A percentile compares a stretch with the other conserved stretches of the same genome.
Conservation (phyloP, 2,329 filamentous ascomycete genomes). For the Blastomyces parvus region DNA sequence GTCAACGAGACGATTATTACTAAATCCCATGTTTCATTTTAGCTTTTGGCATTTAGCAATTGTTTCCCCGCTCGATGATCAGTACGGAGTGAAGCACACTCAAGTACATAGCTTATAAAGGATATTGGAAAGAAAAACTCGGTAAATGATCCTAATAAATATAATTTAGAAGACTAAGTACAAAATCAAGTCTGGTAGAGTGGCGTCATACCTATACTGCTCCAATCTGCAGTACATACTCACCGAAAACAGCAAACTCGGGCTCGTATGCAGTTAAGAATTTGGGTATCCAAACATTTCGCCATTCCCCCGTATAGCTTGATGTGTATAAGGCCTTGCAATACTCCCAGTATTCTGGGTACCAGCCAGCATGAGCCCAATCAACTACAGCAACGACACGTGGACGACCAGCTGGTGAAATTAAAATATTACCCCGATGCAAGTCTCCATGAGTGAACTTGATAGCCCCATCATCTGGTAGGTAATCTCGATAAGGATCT, state of each 20-base stretch:
- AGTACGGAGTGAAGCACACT: background rate
- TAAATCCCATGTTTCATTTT: background rate
- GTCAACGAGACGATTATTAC: background rate
- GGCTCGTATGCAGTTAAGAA: too few species aligned
- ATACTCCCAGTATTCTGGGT: too few species aligned
- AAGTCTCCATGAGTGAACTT: too few species aligned
- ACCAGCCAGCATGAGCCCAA: too few species aligned
- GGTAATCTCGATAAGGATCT: too few species aligned
- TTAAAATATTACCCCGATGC: too few species aligned
- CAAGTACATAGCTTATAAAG: background rate
- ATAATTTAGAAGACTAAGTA: background rate
- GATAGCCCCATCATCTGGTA: too few species aligned
- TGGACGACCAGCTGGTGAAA: too few species aligned
- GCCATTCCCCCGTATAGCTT: too few species aligned
- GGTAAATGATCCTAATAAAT: background rate
- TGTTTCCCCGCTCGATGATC: background rate
- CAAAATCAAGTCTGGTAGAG: background rate
- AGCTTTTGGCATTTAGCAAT: background rate
- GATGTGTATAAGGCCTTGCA: too few species aligned
- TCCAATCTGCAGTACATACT: slow-evolving; percentile 13
- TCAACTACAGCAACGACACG: too few species aligned
- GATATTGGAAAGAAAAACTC: background rate
- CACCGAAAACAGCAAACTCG: slow-evolving; percentile 9
- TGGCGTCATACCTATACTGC: slow-evolving; percentile 9
- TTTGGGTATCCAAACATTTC: too few species aligned